Conservation (phyloP, 768 basidiomycete genomes). For the Rubroboletus satanas region DNA sequence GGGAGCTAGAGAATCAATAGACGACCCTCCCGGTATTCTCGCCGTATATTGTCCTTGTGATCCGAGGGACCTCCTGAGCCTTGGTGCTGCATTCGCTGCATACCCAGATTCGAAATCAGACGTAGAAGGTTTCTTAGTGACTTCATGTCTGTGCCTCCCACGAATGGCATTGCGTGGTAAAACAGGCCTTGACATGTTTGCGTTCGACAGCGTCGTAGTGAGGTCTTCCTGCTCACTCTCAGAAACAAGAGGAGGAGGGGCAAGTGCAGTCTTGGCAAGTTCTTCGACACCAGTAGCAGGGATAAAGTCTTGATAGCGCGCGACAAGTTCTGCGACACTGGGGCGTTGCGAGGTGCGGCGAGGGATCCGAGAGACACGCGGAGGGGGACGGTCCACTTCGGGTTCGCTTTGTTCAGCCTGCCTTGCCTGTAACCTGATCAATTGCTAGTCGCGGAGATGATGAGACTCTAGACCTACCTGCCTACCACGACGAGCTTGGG, state of each 20-base stretch:
- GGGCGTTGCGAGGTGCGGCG: constrained; percentile 53
- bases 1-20: constrained; percentile 52
- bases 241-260: constrained; percentile 56
- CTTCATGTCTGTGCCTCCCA: constrained; percentile 45
- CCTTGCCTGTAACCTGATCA: constrained; percentile 17
- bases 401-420: constrained; percentile 24
- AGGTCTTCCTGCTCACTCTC: constrained; percentile 78
- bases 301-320: constrained; percentile 73
- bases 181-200: constrained; percentile 22
- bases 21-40: constrained; percentile 43
- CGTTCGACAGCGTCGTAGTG: constrained; percentile 23
- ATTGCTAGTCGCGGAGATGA: background rate
- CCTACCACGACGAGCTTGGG: constrained; percentile 15
- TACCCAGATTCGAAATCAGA: constrained; percentile 93
- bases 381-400: constrained; percentile 20
- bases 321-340: constrained; percentile 82
- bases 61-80: constrained; percentile 52
- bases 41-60: constrained; percentile 41
- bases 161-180: constrained; percentile 38
- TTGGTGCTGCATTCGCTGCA: constrained; percentile 86
- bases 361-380: constrained; percentile 57
- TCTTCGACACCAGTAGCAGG: constrained; percentile 71
- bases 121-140: constrained; percentile 52
- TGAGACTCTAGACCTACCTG: constrained; percentile 26
- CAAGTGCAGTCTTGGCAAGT: constrained; percentile 64